phyloP scores from a whole-genome alignment of 2,329 filamentous ascomycete species.

The Elsinoe ampelina region DNA sequence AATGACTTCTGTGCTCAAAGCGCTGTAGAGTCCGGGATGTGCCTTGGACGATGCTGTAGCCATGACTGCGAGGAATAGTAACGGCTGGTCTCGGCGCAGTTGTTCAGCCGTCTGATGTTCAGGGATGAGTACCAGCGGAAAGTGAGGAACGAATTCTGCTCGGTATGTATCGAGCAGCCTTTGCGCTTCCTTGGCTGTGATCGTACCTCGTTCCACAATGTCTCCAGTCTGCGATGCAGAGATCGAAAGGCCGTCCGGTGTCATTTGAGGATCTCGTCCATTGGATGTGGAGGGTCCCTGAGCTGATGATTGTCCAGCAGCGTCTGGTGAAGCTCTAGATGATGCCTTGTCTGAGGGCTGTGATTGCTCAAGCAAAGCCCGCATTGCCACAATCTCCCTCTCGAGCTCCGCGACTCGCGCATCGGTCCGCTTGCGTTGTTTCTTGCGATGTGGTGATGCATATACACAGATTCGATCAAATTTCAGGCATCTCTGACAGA shows the following conservation, averaged over 20 bases:
- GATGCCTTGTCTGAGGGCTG: background rate
- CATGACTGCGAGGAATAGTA: conserved; percentile 62
- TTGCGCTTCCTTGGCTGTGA: conserved; percentile 47
- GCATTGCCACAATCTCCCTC: conserved; percentile 35
- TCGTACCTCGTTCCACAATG: conserved; percentile 49
- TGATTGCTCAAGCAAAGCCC: conserved; percentile 29
- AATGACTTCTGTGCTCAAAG: conserved; percentile 41
- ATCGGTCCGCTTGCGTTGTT: conserved; percentile 38
- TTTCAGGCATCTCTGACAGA: conserved; percentile 34
- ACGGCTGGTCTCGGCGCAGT: conserved; percentile 51
- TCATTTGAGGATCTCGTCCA: too few relatives aligned
- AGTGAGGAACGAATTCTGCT: conserved; percentile 50
- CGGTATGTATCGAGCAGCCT: conserved; percentile 51
- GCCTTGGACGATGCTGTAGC: conserved; percentile 52
- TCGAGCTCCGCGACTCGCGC: conserved; percentile 38
- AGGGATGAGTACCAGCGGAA: conserved; percentile 55
- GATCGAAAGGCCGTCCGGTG: background rate
- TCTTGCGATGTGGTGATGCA: conserved; percentile 33
- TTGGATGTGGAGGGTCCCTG: too few relatives aligned
- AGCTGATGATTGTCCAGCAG: background rate
- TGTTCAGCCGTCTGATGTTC: conserved; percentile 45
- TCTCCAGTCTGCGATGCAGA: conserved; percentile 20
- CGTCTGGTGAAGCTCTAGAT: background rate
- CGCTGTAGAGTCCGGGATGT: conserved; percentile 35
- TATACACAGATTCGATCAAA: conserved; percentile 32